Conservation (phyloP, 2,329 filamentous ascomycete species). For the Colletotrichum filicis region DNA sequence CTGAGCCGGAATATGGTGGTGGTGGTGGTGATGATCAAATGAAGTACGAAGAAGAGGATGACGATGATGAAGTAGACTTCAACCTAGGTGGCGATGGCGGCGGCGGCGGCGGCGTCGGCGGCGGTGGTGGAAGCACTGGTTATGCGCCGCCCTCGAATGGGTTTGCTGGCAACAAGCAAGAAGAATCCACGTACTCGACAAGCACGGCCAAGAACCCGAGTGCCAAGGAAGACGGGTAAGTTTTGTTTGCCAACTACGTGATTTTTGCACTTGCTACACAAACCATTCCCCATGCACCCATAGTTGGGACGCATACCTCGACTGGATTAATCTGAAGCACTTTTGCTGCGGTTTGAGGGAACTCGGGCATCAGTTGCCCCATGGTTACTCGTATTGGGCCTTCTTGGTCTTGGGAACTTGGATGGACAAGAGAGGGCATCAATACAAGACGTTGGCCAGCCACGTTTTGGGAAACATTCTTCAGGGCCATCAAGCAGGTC, state of each 20-base stretch:
- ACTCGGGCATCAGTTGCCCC: slow-evolving; percentile 13
- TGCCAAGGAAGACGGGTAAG: slow-evolving; percentile 92
- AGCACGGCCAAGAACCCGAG: slow-evolving; percentile 65
- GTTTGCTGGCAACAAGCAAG: slow-evolving; percentile 37
- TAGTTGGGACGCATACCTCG: slow-evolving; percentile 7
- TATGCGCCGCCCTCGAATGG: slow-evolving; percentile 32
- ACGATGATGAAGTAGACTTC: slow-evolving; percentile 70
- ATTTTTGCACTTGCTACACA: slow-evolving; percentile 15
- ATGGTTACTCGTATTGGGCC: slow-evolving; percentile 23
- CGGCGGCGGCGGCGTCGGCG: slow-evolving; percentile 37
- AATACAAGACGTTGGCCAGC: slow-evolving; percentile 4
- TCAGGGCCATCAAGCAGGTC: slow-evolving; percentile 31
- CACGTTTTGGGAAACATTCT: slow-evolving; percentile 22
- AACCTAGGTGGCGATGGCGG: slow-evolving; percentile 58
- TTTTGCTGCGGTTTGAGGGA: slow-evolving; percentile 20
- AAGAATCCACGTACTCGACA: slow-evolving; percentile 45
- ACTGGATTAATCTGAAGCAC: slow-evolving; percentile 24
- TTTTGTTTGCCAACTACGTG: slow-evolving; percentile 44
- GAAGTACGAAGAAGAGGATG: slow-evolving; percentile 58
- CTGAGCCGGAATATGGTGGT: slow-evolving; percentile 50
- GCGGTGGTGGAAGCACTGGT: slow-evolving; percentile 6
- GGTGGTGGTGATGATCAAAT: slow-evolving; percentile 48
- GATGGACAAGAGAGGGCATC: slow-evolving; percentile 28
- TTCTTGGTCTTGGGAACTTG: slow-evolving; percentile 28
- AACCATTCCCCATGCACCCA: neutral